These are phyloP conservation scores for Ziziphus jujuba DNA, from an alignment of 306 rosid genomes.

Conservation along the genomic window DNA sequence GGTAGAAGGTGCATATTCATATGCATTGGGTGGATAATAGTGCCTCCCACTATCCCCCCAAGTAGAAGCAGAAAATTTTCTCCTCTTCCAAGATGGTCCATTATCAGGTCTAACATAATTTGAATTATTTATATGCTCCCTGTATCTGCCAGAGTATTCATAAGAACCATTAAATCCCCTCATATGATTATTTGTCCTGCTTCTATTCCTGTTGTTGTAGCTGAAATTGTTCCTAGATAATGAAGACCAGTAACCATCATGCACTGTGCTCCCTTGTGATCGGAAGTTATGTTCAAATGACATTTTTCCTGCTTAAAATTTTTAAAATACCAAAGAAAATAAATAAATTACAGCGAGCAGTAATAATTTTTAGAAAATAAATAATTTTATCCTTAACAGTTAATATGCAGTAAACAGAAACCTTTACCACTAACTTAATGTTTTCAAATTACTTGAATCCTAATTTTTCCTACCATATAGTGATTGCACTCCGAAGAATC, in stretches of 20 bases:
- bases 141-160: conserved; percentile 37
- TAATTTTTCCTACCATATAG: no score
- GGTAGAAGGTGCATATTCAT: conserved; percentile 38
- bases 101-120: conserved; percentile 40
- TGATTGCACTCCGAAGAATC: no score
- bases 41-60: conserved; percentile 63
- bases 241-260: conserved; percentile 51
- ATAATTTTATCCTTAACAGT: no score
- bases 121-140: conserved; percentile 34
- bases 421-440: no score
- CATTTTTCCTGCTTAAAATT: conserved; percentile 59
- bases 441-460: no score
- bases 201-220: conserved; percentile 47
- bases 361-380: neutral
- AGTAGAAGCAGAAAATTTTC: conserved; percentile 63
- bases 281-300: conserved; percentile 51
- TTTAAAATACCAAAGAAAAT: neutral
- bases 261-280: conserved; percentile 44
- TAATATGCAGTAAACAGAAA: no score
- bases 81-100: conserved; percentile 61
- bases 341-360: neutral
- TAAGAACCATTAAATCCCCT: conserved; percentile 36
- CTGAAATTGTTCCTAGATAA: conserved; percentile 40
- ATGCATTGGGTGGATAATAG: conserved; percentile 42
- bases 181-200: conserved; percentile 42